Evolutionary conservation across 371 early-diverging fungal species (phyloP).

Genomic region (Globomyces sp.): DNA sequence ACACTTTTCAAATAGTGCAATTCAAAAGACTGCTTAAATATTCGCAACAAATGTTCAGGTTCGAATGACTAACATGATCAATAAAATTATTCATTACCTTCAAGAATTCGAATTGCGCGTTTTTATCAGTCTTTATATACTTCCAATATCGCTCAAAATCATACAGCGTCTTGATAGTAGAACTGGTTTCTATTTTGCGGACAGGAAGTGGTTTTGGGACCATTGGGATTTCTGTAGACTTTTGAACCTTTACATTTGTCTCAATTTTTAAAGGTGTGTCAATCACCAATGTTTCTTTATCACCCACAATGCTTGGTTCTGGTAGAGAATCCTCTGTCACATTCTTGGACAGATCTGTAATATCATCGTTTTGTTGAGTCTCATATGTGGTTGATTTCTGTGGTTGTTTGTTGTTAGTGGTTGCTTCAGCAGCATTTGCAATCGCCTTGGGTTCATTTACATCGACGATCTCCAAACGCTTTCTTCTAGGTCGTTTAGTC

Average conservation of each 20-base stretch:
- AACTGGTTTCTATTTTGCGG: not conserved
- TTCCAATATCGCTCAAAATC: conserved; percentile 83
- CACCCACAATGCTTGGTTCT: not conserved
- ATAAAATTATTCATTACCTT: conserved; percentile 48
- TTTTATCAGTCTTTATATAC: conserved; percentile 50
- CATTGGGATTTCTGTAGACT: not conserved
- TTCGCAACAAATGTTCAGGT: conserved; percentile 9
- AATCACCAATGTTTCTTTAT: not conserved
- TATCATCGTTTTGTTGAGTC: not conserved
- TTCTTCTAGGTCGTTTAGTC: not conserved
- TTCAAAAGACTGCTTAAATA: conserved; percentile 76
- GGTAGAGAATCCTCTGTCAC: not conserved
- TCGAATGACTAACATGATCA: not conserved
- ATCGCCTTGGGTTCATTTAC: not conserved
- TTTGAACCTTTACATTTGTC: not conserved
- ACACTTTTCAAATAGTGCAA: conserved; percentile 65
- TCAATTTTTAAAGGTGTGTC: not conserved
- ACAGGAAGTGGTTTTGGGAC: conserved; percentile 4
- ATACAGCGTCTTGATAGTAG: conserved; percentile 54
- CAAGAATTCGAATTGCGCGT: conserved; percentile 61
- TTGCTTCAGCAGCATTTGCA: not conserved
- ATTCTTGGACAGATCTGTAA: not conserved
- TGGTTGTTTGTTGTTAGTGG: not conserved
- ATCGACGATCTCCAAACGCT: not conserved
- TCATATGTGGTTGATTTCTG: not conserved